phyloP scores from a whole-genome alignment of 2,329 filamentous ascomycete species.

The Xylariaceae sp. region DNA sequence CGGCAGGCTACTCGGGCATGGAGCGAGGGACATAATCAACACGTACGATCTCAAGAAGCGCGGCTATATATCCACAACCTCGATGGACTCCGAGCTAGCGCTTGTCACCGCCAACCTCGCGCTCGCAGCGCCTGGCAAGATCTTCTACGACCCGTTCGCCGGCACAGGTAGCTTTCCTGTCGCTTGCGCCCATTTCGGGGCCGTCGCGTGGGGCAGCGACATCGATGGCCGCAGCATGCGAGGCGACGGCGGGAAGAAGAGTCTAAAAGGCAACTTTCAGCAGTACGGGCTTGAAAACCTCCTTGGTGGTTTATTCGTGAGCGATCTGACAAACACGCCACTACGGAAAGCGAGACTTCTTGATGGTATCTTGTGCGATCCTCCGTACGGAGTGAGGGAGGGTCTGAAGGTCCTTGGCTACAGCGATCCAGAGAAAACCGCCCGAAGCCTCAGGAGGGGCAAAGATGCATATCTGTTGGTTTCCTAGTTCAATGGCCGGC shows the following conservation, averaged over 20 bases:
- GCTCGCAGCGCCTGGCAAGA: constrained; percentile 73
- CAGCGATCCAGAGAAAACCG: constrained; percentile 61
- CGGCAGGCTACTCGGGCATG: constrained; percentile 66
- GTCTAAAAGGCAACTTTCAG: constrained; percentile 68
- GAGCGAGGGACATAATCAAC: constrained; percentile 64
- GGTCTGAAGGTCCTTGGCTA: constrained; percentile 83
- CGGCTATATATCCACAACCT: constrained; percentile 90
- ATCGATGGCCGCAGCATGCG: constrained; percentile 89
- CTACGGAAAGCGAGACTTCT: constrained; percentile 55
- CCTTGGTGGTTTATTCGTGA: constrained; percentile 77
- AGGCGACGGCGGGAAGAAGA: constrained; percentile 59
- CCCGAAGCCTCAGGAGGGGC: constrained; percentile 65
- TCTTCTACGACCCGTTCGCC: constrained; percentile 94
- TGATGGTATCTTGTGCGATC: constrained; percentile 92
- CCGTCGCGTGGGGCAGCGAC: constrained; percentile 79
- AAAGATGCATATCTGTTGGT: constrained; percentile 66
- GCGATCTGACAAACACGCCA: constrained; percentile 86
- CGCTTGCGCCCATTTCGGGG: constrained; percentile 87
- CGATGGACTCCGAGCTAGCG: constrained; percentile 93
- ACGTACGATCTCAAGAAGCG: constrained; percentile 91
- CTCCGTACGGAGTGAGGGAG: constrained; percentile 92
- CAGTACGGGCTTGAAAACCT: constrained; percentile 70
- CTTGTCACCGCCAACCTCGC: constrained; percentile 91
- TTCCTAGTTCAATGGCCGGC: neutral
- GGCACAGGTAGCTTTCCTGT: constrained; percentile 92